phyloP scores from a whole-genome alignment of 148 eudicot genomes.

The Vaccinium darrowii region DNA sequence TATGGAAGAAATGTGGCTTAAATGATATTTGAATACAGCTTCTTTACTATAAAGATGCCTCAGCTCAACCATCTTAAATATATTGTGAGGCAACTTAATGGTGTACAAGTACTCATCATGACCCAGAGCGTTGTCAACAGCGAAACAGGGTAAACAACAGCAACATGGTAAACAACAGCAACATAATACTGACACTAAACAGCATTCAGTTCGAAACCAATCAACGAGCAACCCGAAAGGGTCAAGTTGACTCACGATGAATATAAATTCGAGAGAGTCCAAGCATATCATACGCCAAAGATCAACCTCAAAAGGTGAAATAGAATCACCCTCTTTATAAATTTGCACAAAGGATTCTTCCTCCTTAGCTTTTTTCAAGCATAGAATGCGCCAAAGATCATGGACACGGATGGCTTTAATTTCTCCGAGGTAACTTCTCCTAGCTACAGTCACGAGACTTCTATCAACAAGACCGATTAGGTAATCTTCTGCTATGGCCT shows the following conservation, averaged over 20 bases:
- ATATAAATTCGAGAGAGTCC: too few species aligned
- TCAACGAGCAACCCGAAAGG: too few species aligned
- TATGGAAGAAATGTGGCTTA: too few species aligned
- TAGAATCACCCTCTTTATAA: not conserved
- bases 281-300: too few species aligned
- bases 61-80: not conserved
- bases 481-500: slow-evolving; percentile 35
- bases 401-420: slow-evolving; percentile 46
- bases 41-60: not conserved
- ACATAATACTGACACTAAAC: too few species aligned
- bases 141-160: too few species aligned
- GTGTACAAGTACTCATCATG: too few species aligned
- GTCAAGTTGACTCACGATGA: too few species aligned
- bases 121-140: too few species aligned
- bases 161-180: too few species aligned
- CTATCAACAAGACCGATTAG: slow-evolving; percentile 41
- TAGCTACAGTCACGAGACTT: slow-evolving; percentile 35
- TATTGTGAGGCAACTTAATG: not conserved
- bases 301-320: not conserved
- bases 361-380: slow-evolving; percentile 29
- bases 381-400: slow-evolving; percentile 43
- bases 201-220: too few species aligned
- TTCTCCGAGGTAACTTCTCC: slow-evolving; percentile 25
- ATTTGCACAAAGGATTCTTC: slow-evolving; percentile 28
- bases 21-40: too few species aligned